A percentile compares a stretch with the other conserved stretches of the same genome.
phyloP scores from a whole-genome alignment of 1,284 basidiomycete species.

The Naganishia albida region DNA sequence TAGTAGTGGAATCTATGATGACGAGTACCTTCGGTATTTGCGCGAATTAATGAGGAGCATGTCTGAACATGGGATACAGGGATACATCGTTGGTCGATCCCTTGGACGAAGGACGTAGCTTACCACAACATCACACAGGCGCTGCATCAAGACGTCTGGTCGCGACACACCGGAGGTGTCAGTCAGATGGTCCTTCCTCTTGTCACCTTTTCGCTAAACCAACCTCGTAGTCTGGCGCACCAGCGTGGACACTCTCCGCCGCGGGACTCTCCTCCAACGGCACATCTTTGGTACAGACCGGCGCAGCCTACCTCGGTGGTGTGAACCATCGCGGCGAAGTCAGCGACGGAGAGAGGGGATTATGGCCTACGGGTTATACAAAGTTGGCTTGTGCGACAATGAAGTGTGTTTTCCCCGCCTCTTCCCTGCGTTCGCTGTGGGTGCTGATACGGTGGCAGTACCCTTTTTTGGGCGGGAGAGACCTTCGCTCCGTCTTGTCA shows the following conservation, averaged over 20 bases:
- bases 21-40: conserved; percentile 79
- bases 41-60: conserved; percentile 71
- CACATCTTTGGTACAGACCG: conserved; percentile 70
- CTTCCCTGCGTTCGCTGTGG: neutral
- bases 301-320: conserved; percentile 79
- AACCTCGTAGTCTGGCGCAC: conserved; percentile 66
- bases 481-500: conserved; percentile 74
- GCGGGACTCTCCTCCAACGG: conserved; percentile 72
- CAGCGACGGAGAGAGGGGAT: conserved; percentile 66
- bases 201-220: no score
- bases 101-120: neutral
- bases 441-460: conserved; percentile 51
- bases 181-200: conserved; percentile 45
- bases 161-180: conserved; percentile 81
- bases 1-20: conserved; percentile 74
- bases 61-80: conserved; percentile 74
- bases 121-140: conserved; percentile 54
- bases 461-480: conserved; percentile 87
- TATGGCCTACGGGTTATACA: conserved; percentile 86
- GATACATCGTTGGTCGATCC: conserved; percentile 86
- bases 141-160: conserved; percentile 93
- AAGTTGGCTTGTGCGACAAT: conserved; percentile 85
- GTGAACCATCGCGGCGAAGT: conserved; percentile 66
- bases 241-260: conserved; percentile 83
- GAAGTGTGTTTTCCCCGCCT: conserved; percentile 62